Evolutionary conservation across 2,329 filamentous ascomycete genomes (phyloP).

Genomic region (Venturia nashicola): DNA sequence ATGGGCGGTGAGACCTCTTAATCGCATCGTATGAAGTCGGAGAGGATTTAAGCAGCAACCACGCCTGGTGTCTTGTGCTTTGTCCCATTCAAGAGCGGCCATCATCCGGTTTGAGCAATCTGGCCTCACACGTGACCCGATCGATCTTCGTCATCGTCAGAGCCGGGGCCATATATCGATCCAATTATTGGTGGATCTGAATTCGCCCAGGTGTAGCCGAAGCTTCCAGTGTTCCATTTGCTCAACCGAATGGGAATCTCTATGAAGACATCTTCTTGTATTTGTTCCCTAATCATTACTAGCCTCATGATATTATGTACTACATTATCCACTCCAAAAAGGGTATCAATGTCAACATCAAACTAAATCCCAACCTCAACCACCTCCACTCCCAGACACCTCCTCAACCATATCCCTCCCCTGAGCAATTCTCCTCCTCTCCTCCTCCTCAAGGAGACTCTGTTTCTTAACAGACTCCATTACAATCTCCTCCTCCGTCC

Average conservation of each 20-base stretch:
- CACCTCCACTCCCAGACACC: not conserved
- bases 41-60: not conserved
- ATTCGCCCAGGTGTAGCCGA: too few species aligned
- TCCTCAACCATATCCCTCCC: not conserved
- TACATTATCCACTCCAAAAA: not conserved
- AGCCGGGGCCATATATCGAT: too few species aligned
- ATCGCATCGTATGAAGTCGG: not conserved
- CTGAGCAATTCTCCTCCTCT: not conserved
- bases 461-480: slow-evolving; percentile 69
- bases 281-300: not conserved
- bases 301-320: not conserved
- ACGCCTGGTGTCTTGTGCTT: not conserved
- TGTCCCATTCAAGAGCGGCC: not conserved
- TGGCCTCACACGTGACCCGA: not conserved
- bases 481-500: slow-evolving; percentile 59
- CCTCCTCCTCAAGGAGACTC: slow-evolving; percentile 56
- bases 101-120: not conserved
- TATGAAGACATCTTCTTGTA: not conserved
- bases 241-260: too few species aligned
- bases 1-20: not conserved
- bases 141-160: not conserved
- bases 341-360: not conserved
- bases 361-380: not conserved
- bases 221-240: too few species aligned
- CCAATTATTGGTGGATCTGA: not conserved